Base-by-base conservation (phyloP, 2,329 filamentous ascomycete species). In the Leptographium procerum region DNA sequence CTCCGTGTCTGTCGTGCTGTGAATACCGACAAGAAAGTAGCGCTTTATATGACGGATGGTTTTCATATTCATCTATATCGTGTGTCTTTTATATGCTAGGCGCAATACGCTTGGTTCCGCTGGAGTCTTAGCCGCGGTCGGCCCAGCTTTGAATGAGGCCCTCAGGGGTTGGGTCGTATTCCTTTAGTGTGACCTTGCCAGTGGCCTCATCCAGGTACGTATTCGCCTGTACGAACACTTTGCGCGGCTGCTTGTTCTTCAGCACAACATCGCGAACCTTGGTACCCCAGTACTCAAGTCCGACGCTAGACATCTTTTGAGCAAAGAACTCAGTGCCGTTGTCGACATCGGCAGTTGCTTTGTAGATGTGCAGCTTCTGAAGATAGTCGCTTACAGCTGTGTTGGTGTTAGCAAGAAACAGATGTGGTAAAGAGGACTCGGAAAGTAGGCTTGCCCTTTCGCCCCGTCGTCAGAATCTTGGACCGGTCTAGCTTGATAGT, bases 151-250 rank as follows among this genome's bases (percentile, higher is more conserved):
- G 79, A 61, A 95, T 86, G 76, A 97, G 85, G 7, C 91, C 91
- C 70, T 88, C 82, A 8, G 86, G 75, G 7, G 83, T 88, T 1
- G 91, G 80, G 65, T 95, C 89, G 72, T 96, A 96, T 74, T 96
- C 90, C 74, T 86, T 88, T 71, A 96, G 72, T 16, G 77, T 79
- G 33, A 95, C 88, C 69, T 85, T 81, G 59, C 87, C 89, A 0
- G 80, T 82, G 14, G 79, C 74, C 69, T 83, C 79, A 61, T 87
- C 83, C 47, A 94, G 68, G 59, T 85, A 80, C 0, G 92, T 96
- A 71, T 95, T 97, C 60, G 89, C 90, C 75, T 96, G 91, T 57
- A 96, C 90, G 74, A 95, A 96, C 51, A 96, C 86, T 77, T 91
- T 91, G 60, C 88, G 77, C n/a, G 88, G 88, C 72, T 88, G 87